Evolutionary conservation across 805 yeast genomes (phyloP).

Genomic region (Torulaspora microellipsoides): DNA sequence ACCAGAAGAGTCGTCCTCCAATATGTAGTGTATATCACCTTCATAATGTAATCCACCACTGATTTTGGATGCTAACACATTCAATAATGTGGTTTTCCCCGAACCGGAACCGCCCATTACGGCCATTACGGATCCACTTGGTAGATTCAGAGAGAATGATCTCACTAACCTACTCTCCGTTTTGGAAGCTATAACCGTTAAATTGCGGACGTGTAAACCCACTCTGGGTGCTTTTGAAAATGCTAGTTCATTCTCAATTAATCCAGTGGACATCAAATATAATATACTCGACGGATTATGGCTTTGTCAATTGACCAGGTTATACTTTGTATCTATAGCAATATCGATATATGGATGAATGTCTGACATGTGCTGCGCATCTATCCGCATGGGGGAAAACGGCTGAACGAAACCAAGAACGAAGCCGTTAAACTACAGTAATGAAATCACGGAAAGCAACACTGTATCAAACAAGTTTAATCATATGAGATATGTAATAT

Average conservation of each 20-base stretch:
- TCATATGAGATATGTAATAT: background rate
- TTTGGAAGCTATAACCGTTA: conserved; percentile 27
- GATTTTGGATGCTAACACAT: conserved; percentile 55
- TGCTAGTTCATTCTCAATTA: conserved; percentile 25
- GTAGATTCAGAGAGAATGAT: conserved; percentile 54
- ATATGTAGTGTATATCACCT: conserved; percentile 39
- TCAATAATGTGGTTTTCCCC: conserved; percentile 77
- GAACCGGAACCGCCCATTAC: conserved; percentile 86
- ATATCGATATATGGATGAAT: too few species aligned
- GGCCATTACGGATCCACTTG: conserved; percentile 63
- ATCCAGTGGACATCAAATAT: background rate
- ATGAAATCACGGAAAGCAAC: too few species aligned
- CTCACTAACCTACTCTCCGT: conserved; percentile 39
- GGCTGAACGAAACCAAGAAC: too few species aligned
- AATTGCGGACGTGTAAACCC: conserved; percentile 23
- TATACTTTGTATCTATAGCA: too few species aligned
- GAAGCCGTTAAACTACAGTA: too few species aligned
- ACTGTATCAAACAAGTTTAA: background rate
- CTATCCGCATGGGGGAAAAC: too few species aligned
- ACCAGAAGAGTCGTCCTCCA: conserved; percentile 10
- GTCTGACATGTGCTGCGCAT: too few species aligned
- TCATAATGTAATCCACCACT: conserved; percentile 37
- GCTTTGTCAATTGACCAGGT: too few species aligned
- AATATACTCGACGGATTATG: too few species aligned
- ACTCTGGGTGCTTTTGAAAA: conserved; percentile 23